These are phyloP conservation scores for Aspergillus affinis DNA, from an alignment of 495 filamentous ascomycete genomes.

Conservation along the genomic window DNA sequence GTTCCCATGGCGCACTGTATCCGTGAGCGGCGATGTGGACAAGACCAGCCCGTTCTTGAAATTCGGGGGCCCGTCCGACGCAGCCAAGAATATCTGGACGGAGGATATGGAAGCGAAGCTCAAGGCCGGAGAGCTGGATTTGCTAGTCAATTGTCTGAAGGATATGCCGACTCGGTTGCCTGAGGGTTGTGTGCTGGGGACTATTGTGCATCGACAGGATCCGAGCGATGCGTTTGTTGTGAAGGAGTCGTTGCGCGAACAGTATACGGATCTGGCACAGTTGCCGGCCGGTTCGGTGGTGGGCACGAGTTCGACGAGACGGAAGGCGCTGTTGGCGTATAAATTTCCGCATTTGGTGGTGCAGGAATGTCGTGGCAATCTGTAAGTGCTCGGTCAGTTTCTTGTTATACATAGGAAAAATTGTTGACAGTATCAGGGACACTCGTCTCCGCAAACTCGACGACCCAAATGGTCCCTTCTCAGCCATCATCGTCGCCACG, in stretches of 20 bases:
- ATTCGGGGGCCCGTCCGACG: conserved; percentile 20
- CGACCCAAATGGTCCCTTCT: conserved; percentile 56
- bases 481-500: conserved; percentile 72
- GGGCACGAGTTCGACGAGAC: conserved; percentile 75
- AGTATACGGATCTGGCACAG: conserved; percentile 53
- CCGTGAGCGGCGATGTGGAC: conserved; percentile 58
- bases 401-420: too few relatives aligned
- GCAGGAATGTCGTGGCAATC: conserved; percentile 74
- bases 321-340: conserved; percentile 70
- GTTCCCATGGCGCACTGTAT: neutral
- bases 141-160: conserved; percentile 85
- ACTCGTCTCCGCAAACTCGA: conserved; percentile 79
- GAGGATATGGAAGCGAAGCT: conserved; percentile 76
- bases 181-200: conserved; percentile 58
- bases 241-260: conserved; percentile 24
- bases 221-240: conserved; percentile 38
- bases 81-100: conserved; percentile 85
- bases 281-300: conserved; percentile 70
- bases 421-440: conserved; percentile 24
- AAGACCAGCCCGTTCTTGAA: conserved; percentile 65
- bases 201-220: conserved; percentile 62
- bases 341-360: conserved; percentile 66
- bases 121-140: conserved; percentile 60
- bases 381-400: conserved; percentile 25
- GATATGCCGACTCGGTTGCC: conserved; percentile 75